Evolutionary conservation across 768 basidiomycete species (phyloP), one percentile per base, ranked within the genome.

Genomic region (Paxillus involutus): DNA sequence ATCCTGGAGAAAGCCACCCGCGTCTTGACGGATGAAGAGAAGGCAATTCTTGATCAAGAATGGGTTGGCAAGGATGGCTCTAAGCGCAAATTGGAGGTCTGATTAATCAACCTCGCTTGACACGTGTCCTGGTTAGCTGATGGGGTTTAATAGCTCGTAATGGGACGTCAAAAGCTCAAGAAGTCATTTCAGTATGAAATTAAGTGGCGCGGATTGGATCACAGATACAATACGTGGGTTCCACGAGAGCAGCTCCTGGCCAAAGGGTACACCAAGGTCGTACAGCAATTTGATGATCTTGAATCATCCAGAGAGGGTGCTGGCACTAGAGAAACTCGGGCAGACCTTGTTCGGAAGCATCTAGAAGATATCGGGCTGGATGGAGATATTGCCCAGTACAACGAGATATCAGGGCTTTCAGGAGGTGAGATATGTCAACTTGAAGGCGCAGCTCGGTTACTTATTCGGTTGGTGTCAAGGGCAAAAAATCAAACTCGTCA

Each of bases 321-420:
- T 52, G 96, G 95, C 47, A 76, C 88, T 30, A 85, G 94, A 41
- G 95, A 98, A 61, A 96, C 94, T 6, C 74, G 86, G 35, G 82
- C 83, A 14, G 80, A 85, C 62, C 75, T 91, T 44, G 90, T 98
- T 44, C 82, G 95, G 60, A 92, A 94, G 72, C 92, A 95, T 62
- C 75, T 98, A 44, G 94, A 97, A 71, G 94, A 94, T 61, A 92
- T 98, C 60, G 96, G 95, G 35, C 79, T 98, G 37, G 93, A 98
- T 73, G 95, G 95, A 41, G 93, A 98, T 75, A 98, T 98, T 56
- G 95, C 95, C 11, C 93, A 97, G 72, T 98, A 98, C 74, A 96
- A 97, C 66, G 95, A 98, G 74, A 94, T 98, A 66, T 83, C 84
- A 35, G 95, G 96, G 37, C 76, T 98, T 43, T 95, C 92, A 16